phyloP scores from a whole-genome alignment of 2,329 filamentous ascomycete genomes.

The Ophiostoma populinum region DNA sequence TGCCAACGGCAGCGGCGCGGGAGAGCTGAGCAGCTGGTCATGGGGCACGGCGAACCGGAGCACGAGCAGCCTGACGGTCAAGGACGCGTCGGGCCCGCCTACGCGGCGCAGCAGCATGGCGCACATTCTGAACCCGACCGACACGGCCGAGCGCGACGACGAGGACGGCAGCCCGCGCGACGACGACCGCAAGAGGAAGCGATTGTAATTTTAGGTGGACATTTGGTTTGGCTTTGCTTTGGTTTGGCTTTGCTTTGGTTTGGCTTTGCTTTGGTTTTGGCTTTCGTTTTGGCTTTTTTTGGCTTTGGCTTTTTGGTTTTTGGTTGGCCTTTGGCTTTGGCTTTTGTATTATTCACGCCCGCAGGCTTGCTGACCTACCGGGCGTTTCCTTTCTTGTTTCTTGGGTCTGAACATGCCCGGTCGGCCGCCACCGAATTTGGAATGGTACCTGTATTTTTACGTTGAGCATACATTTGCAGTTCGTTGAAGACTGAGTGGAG shows the following conservation, averaged over 20 bases:
- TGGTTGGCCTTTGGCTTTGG: no score
- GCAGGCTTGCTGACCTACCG: no score
- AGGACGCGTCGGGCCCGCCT: conserved; percentile 37
- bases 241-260: not conserved
- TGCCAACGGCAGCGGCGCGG: not conserved
- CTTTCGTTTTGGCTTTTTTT: not conserved
- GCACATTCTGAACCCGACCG: conserved; percentile 43
- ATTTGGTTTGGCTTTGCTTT: not conserved
- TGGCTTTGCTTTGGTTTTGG: not conserved
- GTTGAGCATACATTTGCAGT: no score
- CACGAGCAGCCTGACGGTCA: conserved; percentile 28
- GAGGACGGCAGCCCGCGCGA: conserved; percentile 37
- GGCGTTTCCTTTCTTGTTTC: not conserved
- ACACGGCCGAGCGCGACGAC: conserved; percentile 35
- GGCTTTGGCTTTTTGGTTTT: not conserved
- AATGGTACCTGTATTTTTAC: not conserved
- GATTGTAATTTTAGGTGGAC: conserved; percentile 26
- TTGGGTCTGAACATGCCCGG: conserved; percentile 1
- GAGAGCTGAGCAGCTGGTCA: conserved; percentile 34
- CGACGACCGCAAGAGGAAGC: conserved; percentile 45
- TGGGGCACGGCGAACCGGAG: conserved; percentile 33
- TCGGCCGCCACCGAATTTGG: not conserved
- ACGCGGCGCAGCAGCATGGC: conserved; percentile 44
- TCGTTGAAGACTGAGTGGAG: not conserved
- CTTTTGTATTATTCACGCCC: no score